phyloP scores from a whole-genome alignment of 2,329 filamentous ascomycete species.

The Periglandula ipomoeae region DNA sequence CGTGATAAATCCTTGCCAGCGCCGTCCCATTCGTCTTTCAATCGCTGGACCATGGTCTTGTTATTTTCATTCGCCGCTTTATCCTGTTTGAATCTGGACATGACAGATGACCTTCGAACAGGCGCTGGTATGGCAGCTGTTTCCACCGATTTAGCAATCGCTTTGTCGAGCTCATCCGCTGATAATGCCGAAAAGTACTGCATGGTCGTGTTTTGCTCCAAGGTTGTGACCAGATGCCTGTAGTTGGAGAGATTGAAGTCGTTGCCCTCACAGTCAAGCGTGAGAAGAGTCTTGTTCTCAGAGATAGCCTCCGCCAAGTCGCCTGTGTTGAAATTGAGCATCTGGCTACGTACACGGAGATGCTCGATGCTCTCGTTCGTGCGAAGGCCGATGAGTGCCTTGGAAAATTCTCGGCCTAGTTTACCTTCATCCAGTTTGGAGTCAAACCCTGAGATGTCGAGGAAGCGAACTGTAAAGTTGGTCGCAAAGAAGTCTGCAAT shows the following conservation, averaged over 20 bases:
- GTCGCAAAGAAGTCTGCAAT: constrained; percentile 41
- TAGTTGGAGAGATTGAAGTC: constrained; percentile 44
- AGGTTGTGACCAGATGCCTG: constrained; percentile 34
- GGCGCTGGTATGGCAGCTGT: constrained; percentile 18
- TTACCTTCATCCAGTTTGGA: constrained; percentile 50
- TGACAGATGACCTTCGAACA: constrained; percentile 24
- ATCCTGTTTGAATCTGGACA: constrained; percentile 25
- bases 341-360: constrained; percentile 46
- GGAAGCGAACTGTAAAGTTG: constrained; percentile 41
- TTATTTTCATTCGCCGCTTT: constrained; percentile 19
- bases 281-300: constrained; percentile 37
- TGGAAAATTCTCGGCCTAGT: constrained; percentile 43
- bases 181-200: constrained; percentile 35
- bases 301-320: constrained; percentile 41
- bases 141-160: constrained; percentile 25
- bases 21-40: constrained; percentile 31
- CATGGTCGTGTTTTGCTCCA: constrained; percentile 34
- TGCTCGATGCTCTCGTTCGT: constrained; percentile 37
- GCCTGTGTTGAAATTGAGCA: constrained; percentile 44
- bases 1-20: constrained; percentile 23
- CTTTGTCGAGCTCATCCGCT: constrained; percentile 23
- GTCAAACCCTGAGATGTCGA: constrained; percentile 48
- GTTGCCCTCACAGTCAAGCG: constrained; percentile 46
- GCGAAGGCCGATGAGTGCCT: constrained; percentile 37
- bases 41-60: constrained; percentile 25